Conservation (phyloP, 345 rosid species). For the Hypericum perforatum region DNA sequence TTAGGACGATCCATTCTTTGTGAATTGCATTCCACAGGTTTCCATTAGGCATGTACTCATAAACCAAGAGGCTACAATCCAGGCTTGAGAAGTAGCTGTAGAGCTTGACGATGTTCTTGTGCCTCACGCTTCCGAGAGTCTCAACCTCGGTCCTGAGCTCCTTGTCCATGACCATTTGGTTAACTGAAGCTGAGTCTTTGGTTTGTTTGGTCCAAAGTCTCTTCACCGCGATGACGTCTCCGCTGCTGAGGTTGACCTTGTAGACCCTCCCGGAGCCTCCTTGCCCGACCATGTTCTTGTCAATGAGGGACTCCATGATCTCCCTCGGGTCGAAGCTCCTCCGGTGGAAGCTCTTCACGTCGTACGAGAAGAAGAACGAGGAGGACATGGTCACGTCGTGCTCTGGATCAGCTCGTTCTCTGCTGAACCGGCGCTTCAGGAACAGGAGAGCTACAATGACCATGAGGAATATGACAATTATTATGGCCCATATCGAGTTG, state of each 20-base stretch:
- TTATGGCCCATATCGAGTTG: slow-evolving; percentile 52
- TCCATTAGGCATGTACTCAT: slow-evolving; percentile 91
- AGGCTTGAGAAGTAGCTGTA: slow-evolving; percentile 68
- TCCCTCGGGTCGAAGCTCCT: slow-evolving; percentile 61
- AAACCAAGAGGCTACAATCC: slow-evolving; percentile 58
- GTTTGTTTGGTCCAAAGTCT: slow-evolving; percentile 50
- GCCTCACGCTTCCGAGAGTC: slow-evolving; percentile 74
- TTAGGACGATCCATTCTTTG: slow-evolving; percentile 42
- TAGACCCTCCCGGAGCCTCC: slow-evolving; percentile 89
- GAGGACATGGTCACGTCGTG: slow-evolving; percentile 48
- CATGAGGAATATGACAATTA: slow-evolving; percentile 40
- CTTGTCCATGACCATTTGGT: slow-evolving; percentile 37
- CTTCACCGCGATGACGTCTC: slow-evolving; percentile 84
- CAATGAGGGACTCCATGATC: slow-evolving; percentile 58
- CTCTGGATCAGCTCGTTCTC: slow-evolving; percentile 37
- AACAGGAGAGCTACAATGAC: slow-evolving; percentile 45
- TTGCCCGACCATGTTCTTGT: slow-evolving; percentile 76
- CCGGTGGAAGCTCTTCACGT: slow-evolving; percentile 78
- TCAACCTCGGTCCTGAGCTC: slow-evolving; percentile 80
- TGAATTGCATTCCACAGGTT: slow-evolving; percentile 87
- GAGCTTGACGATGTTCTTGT: slow-evolving; percentile 81
- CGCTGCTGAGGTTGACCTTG: slow-evolving; percentile 43
- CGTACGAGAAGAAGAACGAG: slow-evolving; percentile 60
- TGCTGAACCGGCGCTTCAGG: slow-evolving; percentile 41
- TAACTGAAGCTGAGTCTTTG: slow-evolving; percentile 47